Evolutionary conservation across 495 filamentous ascomycete genomes (phyloP).

Genomic region (Podospora pseudopauciseta): DNA sequence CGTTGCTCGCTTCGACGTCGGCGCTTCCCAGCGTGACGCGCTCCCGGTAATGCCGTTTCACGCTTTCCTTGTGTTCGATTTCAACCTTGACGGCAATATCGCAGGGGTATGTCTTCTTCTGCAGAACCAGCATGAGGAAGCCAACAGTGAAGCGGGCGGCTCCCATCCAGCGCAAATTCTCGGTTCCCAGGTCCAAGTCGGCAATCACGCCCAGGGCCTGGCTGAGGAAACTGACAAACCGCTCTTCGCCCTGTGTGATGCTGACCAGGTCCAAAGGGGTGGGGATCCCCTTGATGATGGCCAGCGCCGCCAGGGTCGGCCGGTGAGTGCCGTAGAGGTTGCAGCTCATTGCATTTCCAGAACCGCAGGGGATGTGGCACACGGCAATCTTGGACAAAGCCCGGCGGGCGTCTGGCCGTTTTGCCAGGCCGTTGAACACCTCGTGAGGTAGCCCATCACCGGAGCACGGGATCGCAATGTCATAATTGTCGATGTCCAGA

Average conservation of each 20-base stretch:
- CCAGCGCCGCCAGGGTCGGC: conserved; percentile 70
- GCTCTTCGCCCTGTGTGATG: conserved; percentile 71
- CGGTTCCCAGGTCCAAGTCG: conserved; percentile 83
- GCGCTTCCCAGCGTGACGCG: conserved; percentile 6
- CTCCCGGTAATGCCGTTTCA: conserved; percentile 65
- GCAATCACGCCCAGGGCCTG: conserved; percentile 89
- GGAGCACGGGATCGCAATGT: conserved; percentile 83
- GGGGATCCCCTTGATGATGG: conserved; percentile 77
- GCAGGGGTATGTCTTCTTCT: conserved; percentile 77
- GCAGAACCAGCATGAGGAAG: conserved; percentile 66
- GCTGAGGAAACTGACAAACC: conserved; percentile 82
- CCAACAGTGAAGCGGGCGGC: conserved; percentile 78
- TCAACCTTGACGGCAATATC: conserved; percentile 81
- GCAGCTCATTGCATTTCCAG: conserved; percentile 89
- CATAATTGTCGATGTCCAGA: conserved; percentile 74
- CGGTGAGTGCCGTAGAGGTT: conserved; percentile 81
- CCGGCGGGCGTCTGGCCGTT: conserved; percentile 65
- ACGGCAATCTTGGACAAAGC: conserved; percentile 80
- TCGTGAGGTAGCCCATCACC: conserved; percentile 91
- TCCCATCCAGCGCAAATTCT: conserved; percentile 91
- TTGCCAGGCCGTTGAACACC: conserved; percentile 87
- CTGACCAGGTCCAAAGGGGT: conserved; percentile 82
- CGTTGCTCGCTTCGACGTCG: conserved; percentile 35
- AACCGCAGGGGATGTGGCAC: conserved; percentile 85
- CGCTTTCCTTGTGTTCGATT: conserved; percentile 68